Conservation (phyloP, 1,284 basidiomycete species). For the Volvariella surrecta region DNA sequence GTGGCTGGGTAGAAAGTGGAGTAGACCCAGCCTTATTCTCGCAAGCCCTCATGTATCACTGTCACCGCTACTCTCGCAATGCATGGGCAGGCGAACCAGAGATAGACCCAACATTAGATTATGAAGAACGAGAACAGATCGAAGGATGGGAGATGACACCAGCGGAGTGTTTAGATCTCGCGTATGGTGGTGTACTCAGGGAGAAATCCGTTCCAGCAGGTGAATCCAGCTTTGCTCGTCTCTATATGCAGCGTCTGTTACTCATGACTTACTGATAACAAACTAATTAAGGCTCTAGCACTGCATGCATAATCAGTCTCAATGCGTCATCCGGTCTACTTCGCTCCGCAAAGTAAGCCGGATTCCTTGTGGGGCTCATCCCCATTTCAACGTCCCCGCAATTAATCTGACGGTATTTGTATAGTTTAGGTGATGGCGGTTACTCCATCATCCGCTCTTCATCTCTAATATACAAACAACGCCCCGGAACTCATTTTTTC, state of each 20-base stretch:
- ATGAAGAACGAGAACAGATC: conserved; percentile 60
- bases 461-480: conserved; percentile 54
- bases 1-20: conserved; percentile 59
- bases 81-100: conserved; percentile 76
- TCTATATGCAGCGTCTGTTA: neutral
- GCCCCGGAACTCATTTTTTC: conserved; percentile 72
- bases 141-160: conserved; percentile 68
- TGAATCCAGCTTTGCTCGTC: conserved; percentile 22
- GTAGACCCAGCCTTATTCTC: conserved; percentile 74
- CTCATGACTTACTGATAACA: too few relatives aligned
- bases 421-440: conserved; percentile 80
- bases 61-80: conserved; percentile 48
- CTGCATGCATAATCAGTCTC: conserved; percentile 73
- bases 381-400: conserved; percentile 1
- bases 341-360: conserved; percentile 69
- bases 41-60: conserved; percentile 58
- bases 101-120: conserved; percentile 78
- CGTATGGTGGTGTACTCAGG: conserved; percentile 63
- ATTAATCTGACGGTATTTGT: conserved; percentile 1
- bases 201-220: conserved; percentile 70
- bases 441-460: conserved; percentile 73
- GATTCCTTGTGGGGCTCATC: neutral
- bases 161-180: conserved; percentile 60
- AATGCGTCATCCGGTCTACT: conserved; percentile 71
- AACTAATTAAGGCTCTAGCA: conserved; percentile 64